A percentile compares a stretch with the other conserved stretches of the same genome.
These are phyloP conservation scores for Cryptococcus maquisensis DNA, from an alignment of 1,284 basidiomycete genomes.

Conservation along the genomic window DNA sequence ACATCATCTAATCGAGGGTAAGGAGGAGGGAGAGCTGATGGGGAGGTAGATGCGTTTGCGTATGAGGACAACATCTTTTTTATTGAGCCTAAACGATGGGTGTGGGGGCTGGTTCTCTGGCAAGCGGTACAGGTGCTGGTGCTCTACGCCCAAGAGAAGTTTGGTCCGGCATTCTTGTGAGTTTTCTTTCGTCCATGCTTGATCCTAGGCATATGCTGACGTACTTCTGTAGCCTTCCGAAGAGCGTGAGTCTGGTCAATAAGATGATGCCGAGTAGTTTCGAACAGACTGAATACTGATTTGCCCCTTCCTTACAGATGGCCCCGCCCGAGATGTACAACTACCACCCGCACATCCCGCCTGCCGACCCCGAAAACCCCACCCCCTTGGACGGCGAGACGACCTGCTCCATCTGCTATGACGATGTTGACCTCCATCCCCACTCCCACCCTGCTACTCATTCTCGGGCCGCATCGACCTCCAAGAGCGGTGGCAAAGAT, in stretches of 20 bases:
- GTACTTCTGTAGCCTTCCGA: constrained; percentile 22
- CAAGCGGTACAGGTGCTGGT: constrained; percentile 62
- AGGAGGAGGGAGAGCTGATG: background rate
- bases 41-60: constrained; percentile 63
- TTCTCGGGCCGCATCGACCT: background rate
- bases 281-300: background rate
- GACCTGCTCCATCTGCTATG: constrained; percentile 89
- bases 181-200: constrained; percentile 5
- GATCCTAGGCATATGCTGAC: background rate
- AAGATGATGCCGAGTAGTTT: background rate
- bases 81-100: constrained; percentile 63
- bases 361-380: constrained; percentile 65
- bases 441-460: constrained; percentile 14
- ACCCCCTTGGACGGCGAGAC: constrained; percentile 58
- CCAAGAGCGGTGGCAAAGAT: background rate
- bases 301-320: no score
- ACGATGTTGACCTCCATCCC: constrained; percentile 63
- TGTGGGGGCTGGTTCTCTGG: constrained; percentile 60
- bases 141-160: constrained; percentile 66
- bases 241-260: constrained; percentile 22
- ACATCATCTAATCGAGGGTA: background rate
- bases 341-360: constrained; percentile 73
- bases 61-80: constrained; percentile 83
- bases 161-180: constrained; percentile 77
- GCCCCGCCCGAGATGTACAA: constrained; percentile 64